Percentiles rank a stretch among this genome's conserved stretches.
phyloP scores from a whole-genome alignment of 1,284 basidiomycete species.

The Stereum hirsutum region DNA sequence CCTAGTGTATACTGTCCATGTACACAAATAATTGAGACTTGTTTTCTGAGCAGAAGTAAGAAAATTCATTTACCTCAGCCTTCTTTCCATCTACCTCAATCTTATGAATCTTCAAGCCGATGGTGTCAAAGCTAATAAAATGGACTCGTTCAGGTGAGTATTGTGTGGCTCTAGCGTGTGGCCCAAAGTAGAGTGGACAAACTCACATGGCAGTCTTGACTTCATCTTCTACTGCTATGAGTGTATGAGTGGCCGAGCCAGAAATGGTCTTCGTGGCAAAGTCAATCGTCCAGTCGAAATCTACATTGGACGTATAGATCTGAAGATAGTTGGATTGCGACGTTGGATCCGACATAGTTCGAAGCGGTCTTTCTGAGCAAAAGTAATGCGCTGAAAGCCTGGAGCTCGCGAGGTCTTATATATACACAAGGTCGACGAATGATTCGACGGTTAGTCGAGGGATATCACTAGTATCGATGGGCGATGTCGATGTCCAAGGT shows the following conservation, averaged over 20 bases:
- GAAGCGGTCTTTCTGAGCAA: no score
- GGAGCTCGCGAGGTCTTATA: no score
- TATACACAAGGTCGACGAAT: no score
- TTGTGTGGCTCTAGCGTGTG: constrained; percentile 6
- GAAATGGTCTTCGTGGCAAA: constrained; percentile 60
- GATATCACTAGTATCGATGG: no score
- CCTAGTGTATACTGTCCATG: constrained; percentile 23
- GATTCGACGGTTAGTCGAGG: no score
- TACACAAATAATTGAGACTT: background rate
- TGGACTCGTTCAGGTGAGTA: background rate
- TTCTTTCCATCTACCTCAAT: constrained; percentile 46
- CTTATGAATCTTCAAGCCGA: constrained; percentile 58
- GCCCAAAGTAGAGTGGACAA: background rate
- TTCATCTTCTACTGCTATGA: constrained; percentile 50
- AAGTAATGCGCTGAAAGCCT: no score
- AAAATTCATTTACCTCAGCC: constrained; percentile 32
- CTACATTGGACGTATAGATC: constrained; percentile 59
- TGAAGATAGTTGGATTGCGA: constrained; percentile 76
- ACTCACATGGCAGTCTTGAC: constrained; percentile 57
- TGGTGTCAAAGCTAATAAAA: constrained; percentile 63
- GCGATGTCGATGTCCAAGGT: no score
- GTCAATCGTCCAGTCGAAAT: constrained; percentile 81
- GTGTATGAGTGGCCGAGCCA: constrained; percentile 66
- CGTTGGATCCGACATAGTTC: constrained; percentile 58
- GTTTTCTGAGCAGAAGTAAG: background rate